Evolutionary conservation across 139 green algal genomes (phyloP).

Genomic region (Parachlorella kessleri): DNA sequence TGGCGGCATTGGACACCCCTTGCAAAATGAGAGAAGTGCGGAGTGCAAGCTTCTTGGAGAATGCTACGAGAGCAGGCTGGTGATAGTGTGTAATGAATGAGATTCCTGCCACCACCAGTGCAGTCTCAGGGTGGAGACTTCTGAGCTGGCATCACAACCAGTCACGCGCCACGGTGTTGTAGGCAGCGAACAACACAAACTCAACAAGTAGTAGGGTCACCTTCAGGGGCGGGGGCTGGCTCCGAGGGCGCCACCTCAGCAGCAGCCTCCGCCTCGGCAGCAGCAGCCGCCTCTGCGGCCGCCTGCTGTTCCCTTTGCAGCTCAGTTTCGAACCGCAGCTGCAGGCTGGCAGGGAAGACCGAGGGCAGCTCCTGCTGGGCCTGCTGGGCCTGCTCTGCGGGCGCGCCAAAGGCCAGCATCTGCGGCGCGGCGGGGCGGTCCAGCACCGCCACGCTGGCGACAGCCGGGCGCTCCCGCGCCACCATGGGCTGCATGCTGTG

Average conservation of each 20-base stretch:
- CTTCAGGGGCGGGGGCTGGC: too few relatives aligned
- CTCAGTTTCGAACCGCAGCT: slow-evolving; percentile 25
- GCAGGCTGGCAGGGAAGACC: slow-evolving; percentile 25
- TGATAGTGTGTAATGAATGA: too few relatives aligned
- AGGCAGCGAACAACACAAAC: too few relatives aligned
- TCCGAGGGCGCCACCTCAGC: background rate
- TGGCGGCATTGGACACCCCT: too few relatives aligned
- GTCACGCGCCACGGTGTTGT: too few relatives aligned
- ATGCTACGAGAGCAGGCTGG: too few relatives aligned
- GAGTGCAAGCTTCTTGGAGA: too few relatives aligned
- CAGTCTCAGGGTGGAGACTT: too few relatives aligned
- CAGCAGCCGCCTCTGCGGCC: background rate
- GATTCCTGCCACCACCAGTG: too few relatives aligned
- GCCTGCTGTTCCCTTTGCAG: background rate
- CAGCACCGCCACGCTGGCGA: slow-evolving; percentile 11
- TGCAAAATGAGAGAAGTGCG: too few relatives aligned
- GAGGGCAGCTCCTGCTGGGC: background rate
- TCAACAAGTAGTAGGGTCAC: too few relatives aligned
- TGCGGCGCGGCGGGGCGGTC: slow-evolving; percentile 6
- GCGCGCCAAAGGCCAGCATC: slow-evolving; percentile 29
- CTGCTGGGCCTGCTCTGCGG: background rate
- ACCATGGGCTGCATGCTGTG: background rate
- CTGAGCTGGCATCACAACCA: too few relatives aligned
- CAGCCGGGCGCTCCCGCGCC: background rate
- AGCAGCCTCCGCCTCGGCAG: background rate